These are phyloP conservation scores for Xanthoconium separans DNA, from an alignment of 1,284 basidiomycete species.

Conservation along the genomic window DNA sequence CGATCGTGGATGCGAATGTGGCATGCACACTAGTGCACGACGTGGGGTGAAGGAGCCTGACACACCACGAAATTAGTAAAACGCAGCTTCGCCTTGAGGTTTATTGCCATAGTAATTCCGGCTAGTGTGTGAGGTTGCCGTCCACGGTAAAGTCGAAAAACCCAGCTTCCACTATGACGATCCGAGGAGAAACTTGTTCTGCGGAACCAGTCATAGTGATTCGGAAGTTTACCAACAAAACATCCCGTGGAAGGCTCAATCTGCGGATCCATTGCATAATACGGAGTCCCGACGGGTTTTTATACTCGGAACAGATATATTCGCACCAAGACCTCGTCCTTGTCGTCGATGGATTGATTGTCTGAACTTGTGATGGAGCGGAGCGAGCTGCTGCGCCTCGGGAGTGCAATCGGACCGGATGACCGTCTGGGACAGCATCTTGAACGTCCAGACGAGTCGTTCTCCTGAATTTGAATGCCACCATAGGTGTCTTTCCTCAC, in stretches of 20 bases:
- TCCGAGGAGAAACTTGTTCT: slow-evolving; percentile 13
- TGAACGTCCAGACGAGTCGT: too few relatives aligned
- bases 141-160: not conserved
- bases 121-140: not conserved
- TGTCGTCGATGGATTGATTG: too few relatives aligned
- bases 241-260: too few relatives aligned
- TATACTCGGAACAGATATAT: not conserved
- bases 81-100: not conserved
- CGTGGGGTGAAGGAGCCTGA: too few relatives aligned
- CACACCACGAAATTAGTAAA: too few relatives aligned
- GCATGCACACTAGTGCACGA: too few relatives aligned
- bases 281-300: not conserved
- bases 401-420: not conserved
- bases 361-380: too few relatives aligned
- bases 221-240: not conserved
- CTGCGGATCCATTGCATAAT: not conserved
- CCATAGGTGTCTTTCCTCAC: not conserved
- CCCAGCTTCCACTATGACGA: not conserved
- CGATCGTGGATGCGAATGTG: not conserved
- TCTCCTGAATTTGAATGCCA: not conserved
- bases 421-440: too few relatives aligned
- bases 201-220: not conserved
- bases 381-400: too few relatives aligned
- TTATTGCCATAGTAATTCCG: not conserved
- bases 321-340: not conserved